phyloP scores from a whole-genome alignment of 2,329 filamentous ascomycete genomes.

The Hypoxylon sp. region DNA sequence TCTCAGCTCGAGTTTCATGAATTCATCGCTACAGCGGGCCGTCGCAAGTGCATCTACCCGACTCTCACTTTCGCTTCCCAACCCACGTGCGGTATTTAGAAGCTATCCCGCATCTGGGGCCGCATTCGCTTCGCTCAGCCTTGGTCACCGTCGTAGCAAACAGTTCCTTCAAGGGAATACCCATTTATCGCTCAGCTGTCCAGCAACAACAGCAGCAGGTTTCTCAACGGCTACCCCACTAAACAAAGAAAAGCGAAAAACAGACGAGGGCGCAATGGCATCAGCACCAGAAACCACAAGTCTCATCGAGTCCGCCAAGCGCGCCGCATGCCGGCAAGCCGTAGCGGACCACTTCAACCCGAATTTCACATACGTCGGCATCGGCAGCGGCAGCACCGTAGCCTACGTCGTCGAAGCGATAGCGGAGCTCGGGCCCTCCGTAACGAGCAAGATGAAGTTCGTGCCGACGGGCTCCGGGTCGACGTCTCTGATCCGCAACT shows the following conservation, averaged over 20 bases:
- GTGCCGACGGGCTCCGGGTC: constrained; percentile 94
- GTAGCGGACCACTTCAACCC: constrained; percentile 77
- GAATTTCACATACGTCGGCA: constrained; percentile 87
- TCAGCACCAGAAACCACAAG: constrained; percentile 29
- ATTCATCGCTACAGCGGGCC: constrained; percentile 32
- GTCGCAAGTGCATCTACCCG: constrained; percentile 37
- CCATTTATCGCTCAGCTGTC: constrained; percentile 18
- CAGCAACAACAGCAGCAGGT: not conserved
- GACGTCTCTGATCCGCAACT: constrained; percentile 84
- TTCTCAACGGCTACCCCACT: constrained; percentile 25
- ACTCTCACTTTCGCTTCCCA: constrained; percentile 11
- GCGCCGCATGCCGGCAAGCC: constrained; percentile 80
- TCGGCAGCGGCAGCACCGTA: constrained; percentile 86
- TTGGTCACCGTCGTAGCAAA: not conserved
- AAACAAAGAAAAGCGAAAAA: not conserved
- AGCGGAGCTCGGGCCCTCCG: constrained; percentile 68
- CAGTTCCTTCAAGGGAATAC: constrained; percentile 5
- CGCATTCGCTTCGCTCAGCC: not conserved
- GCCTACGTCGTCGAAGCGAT: constrained; percentile 90
- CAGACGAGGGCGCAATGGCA: constrained; percentile 26
- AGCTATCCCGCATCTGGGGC: constrained; percentile 20
- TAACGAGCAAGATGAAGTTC: constrained; percentile 80
- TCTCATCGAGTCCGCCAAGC: constrained; percentile 80
- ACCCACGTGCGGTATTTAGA: constrained; percentile 44
- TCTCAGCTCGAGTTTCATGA: constrained; percentile 39